Evolutionary conservation across 768 basidiomycete species (phyloP).

Genomic region (Pleurotus tuber-regium): DNA sequence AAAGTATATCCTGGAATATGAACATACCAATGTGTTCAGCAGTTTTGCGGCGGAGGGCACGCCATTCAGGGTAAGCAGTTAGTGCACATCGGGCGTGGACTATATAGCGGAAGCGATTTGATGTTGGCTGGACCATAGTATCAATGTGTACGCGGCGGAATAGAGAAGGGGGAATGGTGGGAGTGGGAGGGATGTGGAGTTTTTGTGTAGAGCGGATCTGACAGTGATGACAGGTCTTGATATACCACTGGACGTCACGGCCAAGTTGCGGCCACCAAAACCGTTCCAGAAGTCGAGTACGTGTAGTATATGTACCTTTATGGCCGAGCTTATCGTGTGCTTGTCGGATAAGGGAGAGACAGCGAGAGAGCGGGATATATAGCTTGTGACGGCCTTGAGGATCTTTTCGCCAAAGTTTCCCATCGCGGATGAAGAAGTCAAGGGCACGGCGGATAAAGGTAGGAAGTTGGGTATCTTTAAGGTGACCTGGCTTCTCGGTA

Average conservation of each 20-base stretch:
- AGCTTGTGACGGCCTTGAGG: constrained; percentile 20
- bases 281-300: constrained; percentile 17
- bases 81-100: constrained; percentile 24
- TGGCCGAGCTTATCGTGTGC: constrained; percentile 26
- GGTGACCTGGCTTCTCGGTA: background rate
- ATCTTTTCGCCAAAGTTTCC: constrained; percentile 21
- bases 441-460: background rate
- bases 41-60: constrained; percentile 19
- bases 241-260: constrained; percentile 21
- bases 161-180: constrained; percentile 21
- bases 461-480: background rate
- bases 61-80: constrained; percentile 23
- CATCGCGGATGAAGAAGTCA: constrained; percentile 7
- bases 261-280: constrained; percentile 31
- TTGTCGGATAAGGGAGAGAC: constrained; percentile 18
- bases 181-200: constrained; percentile 17
- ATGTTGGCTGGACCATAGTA: background rate
- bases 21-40: constrained; percentile 20
- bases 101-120: constrained; percentile 20
- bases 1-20: constrained; percentile 24
- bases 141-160: constrained; percentile 17
- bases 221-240: constrained; percentile 27
- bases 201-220: constrained; percentile 21
- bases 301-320: constrained; percentile 22
- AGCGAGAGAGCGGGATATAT: constrained; percentile 13